These are phyloP conservation scores for Hirsutella rhossiliensis DNA, from an alignment of 2,329 filamentous ascomycete genomes.

Conservation along the genomic window DNA sequence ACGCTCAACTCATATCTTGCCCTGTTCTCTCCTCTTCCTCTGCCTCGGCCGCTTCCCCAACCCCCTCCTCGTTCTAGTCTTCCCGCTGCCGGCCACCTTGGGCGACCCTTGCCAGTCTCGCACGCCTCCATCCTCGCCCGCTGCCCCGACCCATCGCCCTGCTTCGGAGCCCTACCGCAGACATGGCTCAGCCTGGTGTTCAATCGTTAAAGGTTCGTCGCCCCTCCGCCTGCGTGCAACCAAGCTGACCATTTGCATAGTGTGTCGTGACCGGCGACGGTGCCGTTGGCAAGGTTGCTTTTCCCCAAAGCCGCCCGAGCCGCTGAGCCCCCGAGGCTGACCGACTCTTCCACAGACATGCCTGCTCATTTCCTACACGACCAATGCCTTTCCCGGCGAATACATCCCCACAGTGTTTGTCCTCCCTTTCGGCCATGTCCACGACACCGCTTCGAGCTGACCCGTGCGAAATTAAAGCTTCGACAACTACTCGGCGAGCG, in stretches of 20 bases:
- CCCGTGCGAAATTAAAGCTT: slow-evolving; percentile 47
- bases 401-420: slow-evolving; percentile 96
- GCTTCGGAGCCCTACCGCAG: slow-evolving; percentile 2
- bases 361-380: slow-evolving; percentile 97
- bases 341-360: slow-evolving; percentile 57
- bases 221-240: background rate
- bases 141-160: background rate
- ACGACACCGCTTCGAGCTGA: background rate
- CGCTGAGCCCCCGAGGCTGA: slow-evolving; percentile 12
- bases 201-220: slow-evolving; percentile 73
- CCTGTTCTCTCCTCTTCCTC: background rate
- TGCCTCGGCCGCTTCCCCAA: background rate
- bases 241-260: slow-evolving; percentile 33
- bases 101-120: background rate
- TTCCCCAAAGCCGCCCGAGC: background rate
- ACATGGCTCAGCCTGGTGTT: slow-evolving; percentile 71
- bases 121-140: too few relatives aligned
- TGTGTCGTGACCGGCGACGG: slow-evolving; percentile 98
- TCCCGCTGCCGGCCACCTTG: background rate
- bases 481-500: slow-evolving; percentile 97
- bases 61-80: background rate
- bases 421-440: background rate
- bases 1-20: background rate
- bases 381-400: slow-evolving; percentile 98
- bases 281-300: slow-evolving; percentile 86